phyloP scores from a whole-genome alignment of 1,284 basidiomycete species.

The Irpex sp. region DNA sequence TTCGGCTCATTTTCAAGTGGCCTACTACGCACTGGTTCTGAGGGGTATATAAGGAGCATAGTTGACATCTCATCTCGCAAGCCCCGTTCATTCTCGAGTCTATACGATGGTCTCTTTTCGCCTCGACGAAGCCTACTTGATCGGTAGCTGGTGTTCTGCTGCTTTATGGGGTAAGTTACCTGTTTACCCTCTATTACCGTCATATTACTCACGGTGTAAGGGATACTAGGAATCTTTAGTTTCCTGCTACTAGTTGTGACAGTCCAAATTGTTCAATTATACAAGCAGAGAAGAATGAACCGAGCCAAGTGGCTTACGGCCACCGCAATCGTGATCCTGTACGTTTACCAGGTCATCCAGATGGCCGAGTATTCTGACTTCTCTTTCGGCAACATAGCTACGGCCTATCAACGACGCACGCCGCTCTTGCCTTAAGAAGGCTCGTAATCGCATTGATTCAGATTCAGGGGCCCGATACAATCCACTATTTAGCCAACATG shows the following conservation, averaged over 20 bases:
- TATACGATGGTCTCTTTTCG: background rate
- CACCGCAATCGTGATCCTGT: background rate
- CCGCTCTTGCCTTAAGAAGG: background rate
- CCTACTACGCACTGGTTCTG: no score
- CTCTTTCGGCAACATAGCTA: background rate
- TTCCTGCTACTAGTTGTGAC: background rate
- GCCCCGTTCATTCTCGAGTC: background rate
- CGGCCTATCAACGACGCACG: background rate
- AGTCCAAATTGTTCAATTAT: background rate
- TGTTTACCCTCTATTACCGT: background rate
- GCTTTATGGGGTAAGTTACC: background rate
- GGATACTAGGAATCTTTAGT: background rate
- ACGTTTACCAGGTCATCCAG: background rate
- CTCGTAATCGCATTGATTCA: background rate
- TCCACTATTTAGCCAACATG: background rate
- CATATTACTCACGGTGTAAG: background rate
- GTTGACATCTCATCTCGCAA: background rate
- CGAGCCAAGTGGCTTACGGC: background rate
- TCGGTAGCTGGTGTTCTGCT: background rate
- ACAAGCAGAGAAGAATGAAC: background rate
- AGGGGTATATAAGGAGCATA: background rate
- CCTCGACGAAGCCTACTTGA: background rate
- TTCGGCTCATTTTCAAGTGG: no score
- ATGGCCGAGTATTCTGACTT: background rate
- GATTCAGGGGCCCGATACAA: background rate